These are phyloP conservation scores for Cordyceps farinosa DNA, from an alignment of 2,329 filamentous ascomycete genomes.

Conservation along the genomic window DNA sequence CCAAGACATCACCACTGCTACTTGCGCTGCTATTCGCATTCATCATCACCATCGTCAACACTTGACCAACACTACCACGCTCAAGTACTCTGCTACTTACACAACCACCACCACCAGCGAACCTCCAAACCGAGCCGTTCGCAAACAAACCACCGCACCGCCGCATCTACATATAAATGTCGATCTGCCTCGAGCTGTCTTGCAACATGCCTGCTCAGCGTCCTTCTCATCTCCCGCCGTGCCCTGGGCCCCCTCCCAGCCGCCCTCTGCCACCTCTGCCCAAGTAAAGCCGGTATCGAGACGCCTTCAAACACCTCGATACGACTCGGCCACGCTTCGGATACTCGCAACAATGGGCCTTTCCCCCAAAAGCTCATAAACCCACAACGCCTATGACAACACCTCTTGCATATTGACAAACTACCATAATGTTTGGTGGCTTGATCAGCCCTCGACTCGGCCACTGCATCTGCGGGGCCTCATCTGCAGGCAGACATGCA, in stretches of 20 bases:
- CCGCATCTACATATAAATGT: slow-evolving; percentile 13
- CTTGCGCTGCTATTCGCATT: neutral
- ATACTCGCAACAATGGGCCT: neutral
- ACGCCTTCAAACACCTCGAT: neutral
- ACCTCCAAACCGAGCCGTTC: slow-evolving; percentile 4
- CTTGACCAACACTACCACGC: neutral
- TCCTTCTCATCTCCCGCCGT: slow-evolving; percentile 63
- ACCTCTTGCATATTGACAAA: neutral
- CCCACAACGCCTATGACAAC: neutral
- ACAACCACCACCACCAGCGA: neutral
- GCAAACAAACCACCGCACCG: slow-evolving; percentile 21
- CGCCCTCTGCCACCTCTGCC: slow-evolving; percentile 63
- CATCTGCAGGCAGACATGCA: slow-evolving; percentile 12
- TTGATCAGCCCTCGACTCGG: slow-evolving; percentile 15
- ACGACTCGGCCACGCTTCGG: slow-evolving; percentile 6
- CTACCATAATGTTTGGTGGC: slow-evolving; percentile 7
- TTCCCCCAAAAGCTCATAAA: neutral
- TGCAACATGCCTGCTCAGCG: slow-evolving; percentile 54
- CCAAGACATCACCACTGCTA: neutral
- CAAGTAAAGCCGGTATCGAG: slow-evolving; percentile 43
- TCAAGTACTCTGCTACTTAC: slow-evolving; percentile 8
- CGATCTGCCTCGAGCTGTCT: slow-evolving; percentile 19
- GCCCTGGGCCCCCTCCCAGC: slow-evolving; percentile 62
- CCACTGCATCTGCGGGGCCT: slow-evolving; percentile 12
- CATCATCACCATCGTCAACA: neutral